These are phyloP conservation scores for Nicotiana attenuata DNA, from an alignment of 257 asterid genomes.

Conservation along the genomic window DNA sequence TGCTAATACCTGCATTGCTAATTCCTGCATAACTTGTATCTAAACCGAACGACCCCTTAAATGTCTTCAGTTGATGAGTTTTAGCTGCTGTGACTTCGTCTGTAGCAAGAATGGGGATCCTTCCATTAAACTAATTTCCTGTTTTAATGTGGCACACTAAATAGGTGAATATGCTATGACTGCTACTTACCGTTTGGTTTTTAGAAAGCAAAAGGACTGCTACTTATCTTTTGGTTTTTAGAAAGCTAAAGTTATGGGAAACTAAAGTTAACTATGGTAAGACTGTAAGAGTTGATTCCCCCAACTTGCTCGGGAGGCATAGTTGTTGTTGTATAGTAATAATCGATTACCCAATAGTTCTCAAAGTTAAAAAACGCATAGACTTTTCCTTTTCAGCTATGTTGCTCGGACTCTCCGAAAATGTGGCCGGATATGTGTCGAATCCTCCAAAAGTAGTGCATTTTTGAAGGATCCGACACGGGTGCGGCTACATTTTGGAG, in stretches of 20 bases:
- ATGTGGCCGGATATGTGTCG: too few species aligned
- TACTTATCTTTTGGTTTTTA: background rate
- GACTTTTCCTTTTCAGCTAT: background rate
- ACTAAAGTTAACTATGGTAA: background rate
- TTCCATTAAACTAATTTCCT: background rate
- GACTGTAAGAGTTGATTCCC: too few species aligned
- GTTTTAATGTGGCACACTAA: background rate
- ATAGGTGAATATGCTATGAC: background rate
- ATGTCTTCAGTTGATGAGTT: background rate
- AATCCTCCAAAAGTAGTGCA: too few species aligned
- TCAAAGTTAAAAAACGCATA: background rate
- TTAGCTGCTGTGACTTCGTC: background rate
- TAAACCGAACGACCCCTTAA: too few species aligned
- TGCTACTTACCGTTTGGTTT: background rate
- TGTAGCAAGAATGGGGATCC: background rate
- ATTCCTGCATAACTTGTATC: too few species aligned
- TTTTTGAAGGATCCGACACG: too few species aligned
- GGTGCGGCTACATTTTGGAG: too few species aligned
- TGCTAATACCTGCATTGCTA: too few species aligned
- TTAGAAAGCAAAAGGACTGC: slow-evolving; percentile 1
- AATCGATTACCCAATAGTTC: background rate
- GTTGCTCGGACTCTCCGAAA: too few species aligned
- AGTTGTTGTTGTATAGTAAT: background rate
- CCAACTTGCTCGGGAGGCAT: too few species aligned
- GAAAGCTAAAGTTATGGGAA: background rate